Evolutionary conservation across 2,329 filamentous ascomycete genomes (phyloP).

Genomic region (Venturia pyrina): DNA sequence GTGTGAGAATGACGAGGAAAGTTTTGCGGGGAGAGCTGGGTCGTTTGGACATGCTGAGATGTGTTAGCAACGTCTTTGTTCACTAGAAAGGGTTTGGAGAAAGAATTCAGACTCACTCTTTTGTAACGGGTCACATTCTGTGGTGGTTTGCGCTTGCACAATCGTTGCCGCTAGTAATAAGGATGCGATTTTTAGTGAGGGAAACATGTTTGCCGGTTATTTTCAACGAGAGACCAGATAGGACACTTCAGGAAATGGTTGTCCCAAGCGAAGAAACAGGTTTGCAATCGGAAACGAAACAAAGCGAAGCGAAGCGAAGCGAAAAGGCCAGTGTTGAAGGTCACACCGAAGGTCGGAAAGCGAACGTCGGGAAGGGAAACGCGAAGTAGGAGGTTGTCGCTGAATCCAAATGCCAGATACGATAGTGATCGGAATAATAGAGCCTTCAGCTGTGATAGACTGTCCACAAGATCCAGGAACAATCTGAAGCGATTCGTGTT

Average conservation of each 20-base stretch:
- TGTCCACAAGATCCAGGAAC: too few relatives aligned
- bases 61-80: background rate
- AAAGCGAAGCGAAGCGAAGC: background rate
- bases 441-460: too few relatives aligned
- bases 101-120: constrained; percentile 21
- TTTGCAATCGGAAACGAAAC: background rate
- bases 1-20: constrained; percentile 30
- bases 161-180: background rate
- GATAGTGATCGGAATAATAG: too few relatives aligned
- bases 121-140: constrained; percentile 33
- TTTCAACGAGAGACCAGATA: background rate
- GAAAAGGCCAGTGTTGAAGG: background rate
- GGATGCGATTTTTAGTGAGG: background rate
- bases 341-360: background rate
- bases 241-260: background rate
- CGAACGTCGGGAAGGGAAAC: background rate
- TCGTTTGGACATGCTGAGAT: constrained; percentile 30
- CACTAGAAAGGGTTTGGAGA: too few relatives aligned
- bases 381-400: background rate
- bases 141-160: constrained; percentile 32
- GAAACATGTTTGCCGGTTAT: background rate
- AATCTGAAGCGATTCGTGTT: background rate
- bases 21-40: constrained; percentile 29
- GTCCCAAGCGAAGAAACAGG: background rate
- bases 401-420: too few relatives aligned